These are phyloP conservation scores for Croton laevigatus DNA, from an alignment of 441 rosid species.

Conservation along the genomic window DNA sequence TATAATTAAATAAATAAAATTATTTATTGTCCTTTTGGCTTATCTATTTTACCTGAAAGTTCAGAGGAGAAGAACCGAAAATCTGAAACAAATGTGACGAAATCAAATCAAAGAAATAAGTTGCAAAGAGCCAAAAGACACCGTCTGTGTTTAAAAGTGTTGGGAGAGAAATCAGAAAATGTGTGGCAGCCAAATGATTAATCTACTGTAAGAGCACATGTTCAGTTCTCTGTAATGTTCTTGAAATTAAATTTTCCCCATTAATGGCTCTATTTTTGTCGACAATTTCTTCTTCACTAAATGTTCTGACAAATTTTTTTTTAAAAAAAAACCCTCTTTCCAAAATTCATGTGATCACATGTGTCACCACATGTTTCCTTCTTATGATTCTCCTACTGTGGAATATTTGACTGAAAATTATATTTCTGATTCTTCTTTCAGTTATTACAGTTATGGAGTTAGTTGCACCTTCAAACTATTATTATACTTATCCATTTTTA, in stretches of 20 bases:
- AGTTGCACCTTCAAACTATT: slow-evolving; percentile 1
- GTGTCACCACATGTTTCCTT: slow-evolving; percentile 7
- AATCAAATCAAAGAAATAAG: too few species aligned
- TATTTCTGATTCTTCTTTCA: slow-evolving; percentile 1
- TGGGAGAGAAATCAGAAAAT: not conserved
- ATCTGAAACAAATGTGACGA: too few species aligned
- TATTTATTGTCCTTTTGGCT: not conserved
- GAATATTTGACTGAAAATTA: slow-evolving; percentile 20
- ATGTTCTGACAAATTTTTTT: not conserved
- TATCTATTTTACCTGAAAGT: not conserved
- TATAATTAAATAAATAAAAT: not conserved
- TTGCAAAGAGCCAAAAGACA: not conserved
- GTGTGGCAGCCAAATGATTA: not conserved
- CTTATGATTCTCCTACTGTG: not conserved
- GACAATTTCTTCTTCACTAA: slow-evolving; percentile 11
- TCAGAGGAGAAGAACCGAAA: not conserved
- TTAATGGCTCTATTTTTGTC: slow-evolving; percentile 12
- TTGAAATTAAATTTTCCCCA: not conserved
- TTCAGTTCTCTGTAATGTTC: not conserved
- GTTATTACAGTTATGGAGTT: slow-evolving; percentile 8
- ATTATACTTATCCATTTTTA: not conserved
- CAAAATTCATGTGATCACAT: slow-evolving; percentile 50
- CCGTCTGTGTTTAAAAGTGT: not conserved
- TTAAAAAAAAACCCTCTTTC: slow-evolving; percentile 2
- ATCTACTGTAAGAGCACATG: slow-evolving; percentile 23